Evolutionary conservation across 495 filamentous ascomycete species (phyloP), one percentile per base, ranked within the genome.

Genomic region (Hyaloscypha finlandica): DNA sequence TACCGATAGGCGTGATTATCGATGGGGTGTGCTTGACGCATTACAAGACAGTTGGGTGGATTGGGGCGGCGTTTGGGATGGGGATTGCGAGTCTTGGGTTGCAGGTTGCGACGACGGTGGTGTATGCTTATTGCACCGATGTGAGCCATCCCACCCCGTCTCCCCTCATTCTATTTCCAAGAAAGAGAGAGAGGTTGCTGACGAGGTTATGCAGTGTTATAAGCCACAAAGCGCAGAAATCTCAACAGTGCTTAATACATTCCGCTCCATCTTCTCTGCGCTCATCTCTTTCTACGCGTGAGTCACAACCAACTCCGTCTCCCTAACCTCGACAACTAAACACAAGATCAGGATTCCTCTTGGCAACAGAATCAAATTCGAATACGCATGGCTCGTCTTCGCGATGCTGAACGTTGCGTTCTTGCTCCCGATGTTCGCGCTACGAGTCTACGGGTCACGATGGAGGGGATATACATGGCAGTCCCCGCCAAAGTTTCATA

Each of bases 1-100:
- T 77, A 20, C 63, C 59, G 8, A 35, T 67, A 33, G 68, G 68
- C 6, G 56, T 45, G 35, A 74, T 74, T 20, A 70, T 70, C 11
- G 55, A 71, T 14, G 75, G 74, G 12, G 60, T 70, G 6, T 74
- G 72, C 51, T 55, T 77, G 9, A 59, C 48, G 48, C 60, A 72
- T 20, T 31, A 67, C 9, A 66, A 53, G 16, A 55, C 63, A 51
- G 22, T 32, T 29, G 22, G 55, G 14, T 58, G 66, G 61, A 66
- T 73, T 39, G 74, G 70, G 1, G 54, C 59, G 48, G 68, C 68
- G 3, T 45, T 70, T 30, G 55, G 68, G 20, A 70, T 70, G 68
- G 68, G 39, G n/a, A 63, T 70, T 29, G 35, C 64, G 8, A 42
- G 55, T 31, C 32, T 66, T 25, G 68, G 68, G 35, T 22, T 63